Conservation (phyloP, 1,284 basidiomycete genomes). For the Cryptococcus amylolentus region DNA sequence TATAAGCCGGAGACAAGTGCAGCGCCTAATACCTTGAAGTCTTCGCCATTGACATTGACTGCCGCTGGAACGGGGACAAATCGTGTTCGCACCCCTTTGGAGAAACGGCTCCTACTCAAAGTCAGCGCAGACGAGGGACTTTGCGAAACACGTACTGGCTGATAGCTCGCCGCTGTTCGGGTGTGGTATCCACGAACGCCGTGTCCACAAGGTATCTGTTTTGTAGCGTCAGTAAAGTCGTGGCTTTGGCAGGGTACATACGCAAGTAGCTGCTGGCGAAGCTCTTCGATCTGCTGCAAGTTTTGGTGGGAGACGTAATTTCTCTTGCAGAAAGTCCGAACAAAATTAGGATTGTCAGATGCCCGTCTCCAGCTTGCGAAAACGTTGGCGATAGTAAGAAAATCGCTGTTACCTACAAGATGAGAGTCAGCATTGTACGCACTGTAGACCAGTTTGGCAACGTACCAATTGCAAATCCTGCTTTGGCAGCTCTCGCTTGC, state of each 20-base stretch:
- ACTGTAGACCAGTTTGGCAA: constrained; percentile 6
- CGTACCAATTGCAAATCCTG: constrained; percentile 71
- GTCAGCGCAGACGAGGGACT: not conserved
- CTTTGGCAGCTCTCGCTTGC: constrained; percentile 82
- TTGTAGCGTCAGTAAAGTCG: not conserved
- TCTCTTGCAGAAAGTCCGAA: constrained; percentile 72
- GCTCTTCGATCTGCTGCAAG: constrained; percentile 92
- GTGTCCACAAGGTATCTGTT: constrained; percentile 70
- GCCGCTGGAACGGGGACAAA: constrained; percentile 74
- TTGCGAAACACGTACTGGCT: constrained; percentile 58
- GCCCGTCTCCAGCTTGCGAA: constrained; percentile 83
- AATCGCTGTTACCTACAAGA: constrained; percentile 85
- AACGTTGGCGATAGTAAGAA: constrained; percentile 87
- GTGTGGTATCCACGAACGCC: constrained; percentile 71
- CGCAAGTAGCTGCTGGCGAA: constrained; percentile 89
- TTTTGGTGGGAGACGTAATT: constrained; percentile 90
- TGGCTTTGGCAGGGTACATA: constrained; percentile 42
- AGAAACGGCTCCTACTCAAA: constrained; percentile 64
- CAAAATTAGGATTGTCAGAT: constrained; percentile 60
- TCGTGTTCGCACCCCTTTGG: constrained; percentile 63
- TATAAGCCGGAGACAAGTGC: constrained; percentile 85
- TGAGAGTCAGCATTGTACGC: not conserved
- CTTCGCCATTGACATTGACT: constrained; percentile 65
- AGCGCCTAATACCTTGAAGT: constrained; percentile 66
- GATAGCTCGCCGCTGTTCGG: constrained; percentile 65